Conservation (phyloP, 2,329 filamentous ascomycete genomes). For the Cladosporium halotolerans region DNA sequence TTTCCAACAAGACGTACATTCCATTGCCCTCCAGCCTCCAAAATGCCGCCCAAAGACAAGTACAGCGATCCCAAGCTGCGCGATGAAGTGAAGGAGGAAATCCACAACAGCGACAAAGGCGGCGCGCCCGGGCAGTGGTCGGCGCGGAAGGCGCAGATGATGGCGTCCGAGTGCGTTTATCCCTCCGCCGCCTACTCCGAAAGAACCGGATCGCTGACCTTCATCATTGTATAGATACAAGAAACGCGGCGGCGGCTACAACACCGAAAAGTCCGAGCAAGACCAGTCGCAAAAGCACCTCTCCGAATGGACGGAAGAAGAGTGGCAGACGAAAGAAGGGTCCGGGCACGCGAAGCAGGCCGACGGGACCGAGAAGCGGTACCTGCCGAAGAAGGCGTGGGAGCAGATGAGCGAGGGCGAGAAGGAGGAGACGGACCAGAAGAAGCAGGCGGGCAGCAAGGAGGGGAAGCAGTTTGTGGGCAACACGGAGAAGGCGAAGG, state of each 20-base stretch:
- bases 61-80: conserved; percentile 43
- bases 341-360: conserved; percentile 38
- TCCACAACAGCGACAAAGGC: conserved; percentile 41
- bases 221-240: conserved; percentile 32
- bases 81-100: conserved; percentile 42
- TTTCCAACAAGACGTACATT: too few species aligned
- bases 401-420: conserved; percentile 42
- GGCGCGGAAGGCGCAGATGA: conserved; percentile 37
- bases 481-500: conserved; percentile 39
- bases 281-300: conserved; percentile 41
- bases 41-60: conserved; percentile 43
- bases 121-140: conserved; percentile 46
- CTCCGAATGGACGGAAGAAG: conserved; percentile 42
- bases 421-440: conserved; percentile 39
- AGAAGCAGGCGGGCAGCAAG: conserved; percentile 33
- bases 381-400: conserved; percentile 45
- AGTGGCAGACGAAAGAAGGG: conserved; percentile 47
- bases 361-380: conserved; percentile 40
- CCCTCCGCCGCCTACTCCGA: conserved; percentile 15
- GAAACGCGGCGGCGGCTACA: conserved; percentile 42
- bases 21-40: too few species aligned
- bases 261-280: conserved; percentile 38
- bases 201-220: neutral
- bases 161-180: conserved; percentile 14
- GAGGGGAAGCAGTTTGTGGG: conserved; percentile 40